Base-by-base conservation (phyloP, 192 early-diverging fungal genomes). In the Coemansia brasiliensis region DNA sequence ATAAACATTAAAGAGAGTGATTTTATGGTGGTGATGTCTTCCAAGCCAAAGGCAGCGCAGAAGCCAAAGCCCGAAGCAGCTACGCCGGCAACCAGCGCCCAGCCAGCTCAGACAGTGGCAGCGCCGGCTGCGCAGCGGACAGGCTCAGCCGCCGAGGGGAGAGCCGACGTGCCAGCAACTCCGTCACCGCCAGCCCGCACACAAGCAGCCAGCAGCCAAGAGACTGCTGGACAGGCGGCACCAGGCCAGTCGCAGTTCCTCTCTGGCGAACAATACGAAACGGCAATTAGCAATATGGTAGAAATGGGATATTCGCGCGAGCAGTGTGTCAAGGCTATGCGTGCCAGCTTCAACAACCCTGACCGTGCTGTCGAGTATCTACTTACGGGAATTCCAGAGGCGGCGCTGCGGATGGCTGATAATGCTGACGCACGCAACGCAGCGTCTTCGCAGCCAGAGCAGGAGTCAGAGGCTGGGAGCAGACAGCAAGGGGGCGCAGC, bases 341-440 rank as follows among this genome's bases (percentile, higher is more conserved):
- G 94, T 43, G 96, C 96, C 6, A 94, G 92, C 61, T 97, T 90
- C 65, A 96, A 96, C 70, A 98, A 98, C 71, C 93, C 96, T 1
- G 94, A 97, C 72, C 84, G 96, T 55, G 96, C 96, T 20, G 94
- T 91, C 9, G 96, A 98, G 73, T 98, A 97, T 64, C 79, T 98
- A 45, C 85, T 96, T 63, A 97, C 67, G 21, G 76, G 74, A 9
- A 78, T 86, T 83, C 65, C 67, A 61, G 60, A 78, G 43, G 61
- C 79, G 3, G 68, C 83, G 17, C 60, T 73, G 29, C 21, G 50
- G 41, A 65, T 72, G 65, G 78, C 65, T 4, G 71, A 65, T 24
- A 59, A 71, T 39, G 70, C 62, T 4, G 67, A 74, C 10, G 66
- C 67, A 8, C 52, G 59, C 32, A 37, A 40, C 18, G 55, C 58